Conservation (phyloP, 164 flowering plant species). For the Hamamelis virginiana region DNA sequence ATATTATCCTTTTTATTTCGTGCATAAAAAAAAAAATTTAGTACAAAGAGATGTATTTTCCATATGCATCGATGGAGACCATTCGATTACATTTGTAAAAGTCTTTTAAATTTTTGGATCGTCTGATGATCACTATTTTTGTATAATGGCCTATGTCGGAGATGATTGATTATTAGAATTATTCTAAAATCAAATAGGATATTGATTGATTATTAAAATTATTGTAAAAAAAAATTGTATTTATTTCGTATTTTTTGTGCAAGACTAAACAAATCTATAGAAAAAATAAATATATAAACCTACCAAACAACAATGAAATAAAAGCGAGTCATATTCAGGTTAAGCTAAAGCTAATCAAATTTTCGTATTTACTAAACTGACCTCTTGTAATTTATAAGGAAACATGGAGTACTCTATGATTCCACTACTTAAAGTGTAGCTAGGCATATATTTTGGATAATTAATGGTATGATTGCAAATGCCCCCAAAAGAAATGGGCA, state of each 20-base stretch:
- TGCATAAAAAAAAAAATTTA: background rate
- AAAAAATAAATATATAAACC: too few species aligned
- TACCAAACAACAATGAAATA: too few species aligned
- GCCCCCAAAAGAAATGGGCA: background rate
- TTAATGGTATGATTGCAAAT: background rate
- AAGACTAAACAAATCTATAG: too few species aligned
- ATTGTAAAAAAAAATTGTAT: too few species aligned
- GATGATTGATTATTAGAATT: background rate
- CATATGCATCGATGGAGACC: background rate
- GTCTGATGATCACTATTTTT: background rate
- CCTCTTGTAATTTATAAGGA: too few species aligned
- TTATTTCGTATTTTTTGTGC: too few species aligned
- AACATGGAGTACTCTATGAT: background rate
- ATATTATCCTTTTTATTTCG: background rate
- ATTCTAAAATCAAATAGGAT: background rate
- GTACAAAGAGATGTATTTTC: background rate
- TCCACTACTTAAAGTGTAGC: background rate
- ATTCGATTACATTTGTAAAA: background rate
- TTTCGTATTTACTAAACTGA: too few species aligned
- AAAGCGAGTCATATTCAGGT: too few species aligned
- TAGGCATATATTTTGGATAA: background rate
- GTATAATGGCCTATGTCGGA: background rate
- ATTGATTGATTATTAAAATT: too few species aligned
- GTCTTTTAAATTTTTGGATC: background rate
- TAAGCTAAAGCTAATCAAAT: too few species aligned